A percentile compares a stretch with the other conserved stretches of the same genome.
phyloP scores from a whole-genome alignment of 108 stramenopile species.

The Skeletonema potamos region DNA sequence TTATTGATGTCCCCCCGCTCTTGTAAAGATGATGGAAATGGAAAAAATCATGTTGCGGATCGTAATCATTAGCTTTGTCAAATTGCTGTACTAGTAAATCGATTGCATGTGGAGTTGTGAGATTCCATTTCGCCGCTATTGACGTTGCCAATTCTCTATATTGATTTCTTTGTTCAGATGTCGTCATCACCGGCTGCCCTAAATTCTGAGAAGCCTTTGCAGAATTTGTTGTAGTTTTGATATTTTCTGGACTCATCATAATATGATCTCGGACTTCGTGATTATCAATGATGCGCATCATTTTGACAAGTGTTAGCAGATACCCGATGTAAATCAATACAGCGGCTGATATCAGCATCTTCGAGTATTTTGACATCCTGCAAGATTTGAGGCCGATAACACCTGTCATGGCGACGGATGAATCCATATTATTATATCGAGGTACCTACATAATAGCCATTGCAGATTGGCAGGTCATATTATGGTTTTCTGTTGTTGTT shows the following conservation, averaged over 20 bases:
- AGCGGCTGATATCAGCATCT: neutral
- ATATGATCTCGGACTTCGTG: neutral
- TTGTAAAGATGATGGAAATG: conserved; percentile 50
- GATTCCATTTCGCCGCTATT: conserved; percentile 41
- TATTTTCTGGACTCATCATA: neutral
- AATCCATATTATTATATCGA: neutral
- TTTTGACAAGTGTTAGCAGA: neutral
- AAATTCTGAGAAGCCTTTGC: neutral
- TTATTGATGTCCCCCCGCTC: conserved; percentile 36
- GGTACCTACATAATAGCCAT: too few species aligned
- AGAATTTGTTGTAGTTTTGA: neutral
- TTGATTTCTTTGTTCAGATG: neutral
- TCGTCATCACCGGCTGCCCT: neutral
- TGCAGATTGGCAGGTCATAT: too few species aligned
- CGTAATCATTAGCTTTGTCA: conserved; percentile 23
- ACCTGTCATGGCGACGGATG: too few species aligned
- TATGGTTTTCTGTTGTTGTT: too few species aligned
- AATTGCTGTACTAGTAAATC: conserved; percentile 24
- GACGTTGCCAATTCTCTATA: neutral
- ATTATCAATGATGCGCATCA: conserved; percentile 14
- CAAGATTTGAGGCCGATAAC: neutral
- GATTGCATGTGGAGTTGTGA: conserved; percentile 24
- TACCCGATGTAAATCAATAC: neutral
- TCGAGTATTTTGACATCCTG: neutral
- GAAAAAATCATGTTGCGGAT: conserved; percentile 26